A percentile compares a stretch with the other conserved stretches of the same genome.
Evolutionary conservation across 495 filamentous ascomycete genomes (phyloP).

Genomic region (Pyronema domesticum): DNA sequence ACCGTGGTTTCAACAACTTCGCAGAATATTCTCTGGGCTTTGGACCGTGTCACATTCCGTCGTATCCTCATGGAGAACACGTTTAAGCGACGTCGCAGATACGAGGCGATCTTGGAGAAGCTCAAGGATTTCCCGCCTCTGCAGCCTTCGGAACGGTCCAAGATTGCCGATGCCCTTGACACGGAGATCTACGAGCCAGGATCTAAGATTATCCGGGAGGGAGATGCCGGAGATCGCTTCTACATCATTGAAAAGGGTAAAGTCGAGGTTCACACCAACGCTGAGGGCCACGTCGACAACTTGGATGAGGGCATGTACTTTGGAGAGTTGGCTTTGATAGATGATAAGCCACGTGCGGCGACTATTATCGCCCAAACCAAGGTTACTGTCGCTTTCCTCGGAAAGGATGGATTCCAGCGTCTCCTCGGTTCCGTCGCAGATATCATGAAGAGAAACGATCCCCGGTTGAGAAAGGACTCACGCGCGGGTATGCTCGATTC

Average conservation of each 20-base stretch:
- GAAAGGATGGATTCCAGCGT: slow-evolving; percentile 87
- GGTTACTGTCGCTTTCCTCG: slow-evolving; percentile 86
- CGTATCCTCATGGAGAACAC: slow-evolving; percentile 97
- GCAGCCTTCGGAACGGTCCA: slow-evolving; percentile 78
- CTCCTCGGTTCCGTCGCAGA: slow-evolving; percentile 82
- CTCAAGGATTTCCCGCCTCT: slow-evolving; percentile 71
- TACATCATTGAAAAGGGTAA: slow-evolving; percentile 80
- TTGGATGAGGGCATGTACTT: slow-evolving; percentile 93
- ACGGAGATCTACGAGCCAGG: slow-evolving; percentile 71
- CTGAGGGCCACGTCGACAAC: slow-evolving; percentile 40
- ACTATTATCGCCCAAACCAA: slow-evolving; percentile 64
- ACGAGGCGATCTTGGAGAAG: slow-evolving; percentile 94
- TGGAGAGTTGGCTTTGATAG: slow-evolving; percentile 79
- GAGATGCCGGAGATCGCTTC: slow-evolving; percentile 81
- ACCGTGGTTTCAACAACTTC: slow-evolving; percentile 74
- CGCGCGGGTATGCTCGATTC: no score
- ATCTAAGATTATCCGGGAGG: slow-evolving; percentile 70
- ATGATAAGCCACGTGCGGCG: slow-evolving; percentile 86
- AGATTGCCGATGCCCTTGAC: slow-evolving; percentile 91
- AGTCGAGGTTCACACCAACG: slow-evolving; percentile 63
- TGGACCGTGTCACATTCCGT: slow-evolving; percentile 92
- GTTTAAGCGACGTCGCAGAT: slow-evolving; percentile 87
- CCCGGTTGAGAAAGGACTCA: slow-evolving; percentile 11
- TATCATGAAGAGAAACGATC: slow-evolving; percentile 75
- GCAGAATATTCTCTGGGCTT: slow-evolving; percentile 70